Evolutionary conservation across 23 red algal genomes (phyloP).

Genomic region (Agarophyton chilense): DNA sequence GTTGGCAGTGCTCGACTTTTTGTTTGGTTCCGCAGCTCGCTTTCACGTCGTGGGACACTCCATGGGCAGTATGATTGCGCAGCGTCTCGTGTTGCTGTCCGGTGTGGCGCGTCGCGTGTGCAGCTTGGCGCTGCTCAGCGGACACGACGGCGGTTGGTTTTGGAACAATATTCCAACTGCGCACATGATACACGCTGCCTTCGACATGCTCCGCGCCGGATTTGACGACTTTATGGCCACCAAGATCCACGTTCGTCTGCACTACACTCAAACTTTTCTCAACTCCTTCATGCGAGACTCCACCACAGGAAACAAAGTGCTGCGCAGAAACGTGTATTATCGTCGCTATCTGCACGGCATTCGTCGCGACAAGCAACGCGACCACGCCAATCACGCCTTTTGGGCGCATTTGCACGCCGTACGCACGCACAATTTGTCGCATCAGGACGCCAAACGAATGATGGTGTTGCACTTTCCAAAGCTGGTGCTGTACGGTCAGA

Average conservation of each 20-base stretch:
- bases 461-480: not conserved
- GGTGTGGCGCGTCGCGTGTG: not conserved
- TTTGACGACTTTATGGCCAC: conserved; percentile 39
- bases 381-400: not conserved
- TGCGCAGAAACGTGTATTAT: not conserved
- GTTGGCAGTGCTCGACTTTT: conserved; percentile 7
- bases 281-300: not conserved
- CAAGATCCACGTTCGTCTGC: conserved; percentile 26
- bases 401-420: conserved; percentile 45
- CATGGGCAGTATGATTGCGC: conserved; percentile 67
- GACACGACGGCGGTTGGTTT: conserved; percentile 54
- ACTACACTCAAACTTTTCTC: conserved; percentile 41
- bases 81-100: conserved; percentile 10
- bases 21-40: not conserved
- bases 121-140: conserved; percentile 22
- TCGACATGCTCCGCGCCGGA: conserved; percentile 33
- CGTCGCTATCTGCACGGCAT: conserved; percentile 25
- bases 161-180: conserved; percentile 38
- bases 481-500: conserved; percentile 23
- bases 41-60: conserved; percentile 38
- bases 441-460: not conserved
- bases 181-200: conserved; percentile 12
- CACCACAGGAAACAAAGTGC: conserved; percentile 19
- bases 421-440: conserved; percentile 17
- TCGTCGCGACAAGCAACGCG: conserved; percentile 10